A percentile compares a stretch with the other conserved stretches of the same genome.
phyloP scores from a whole-genome alignment of 1,284 basidiomycete species.

The Malassezia globosa region DNA sequence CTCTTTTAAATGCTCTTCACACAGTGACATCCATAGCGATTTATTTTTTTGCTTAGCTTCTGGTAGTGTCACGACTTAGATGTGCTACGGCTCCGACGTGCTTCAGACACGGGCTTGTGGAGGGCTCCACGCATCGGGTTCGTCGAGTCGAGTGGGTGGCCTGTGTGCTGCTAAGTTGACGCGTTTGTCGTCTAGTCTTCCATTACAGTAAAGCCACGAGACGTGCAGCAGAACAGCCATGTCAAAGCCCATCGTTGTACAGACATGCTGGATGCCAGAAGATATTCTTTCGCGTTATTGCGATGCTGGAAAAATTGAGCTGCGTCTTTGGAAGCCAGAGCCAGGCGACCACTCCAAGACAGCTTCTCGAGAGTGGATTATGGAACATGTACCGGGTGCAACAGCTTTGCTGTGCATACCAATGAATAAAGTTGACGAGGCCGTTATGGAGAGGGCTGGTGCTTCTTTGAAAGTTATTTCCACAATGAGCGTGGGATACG shows the following conservation, averaged over 20 bases:
- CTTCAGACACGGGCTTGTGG: too few relatives aligned
- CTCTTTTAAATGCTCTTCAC: conserved; percentile 24
- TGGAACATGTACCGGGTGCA: conserved; percentile 61
- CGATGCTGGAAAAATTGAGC: conserved; percentile 28
- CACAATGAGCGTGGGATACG: conserved; percentile 59
- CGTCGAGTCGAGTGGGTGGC: too few relatives aligned
- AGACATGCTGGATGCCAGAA: background rate
- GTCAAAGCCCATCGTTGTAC: conserved; percentile 9
- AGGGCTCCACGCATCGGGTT: too few relatives aligned
- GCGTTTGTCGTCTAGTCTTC: too few relatives aligned
- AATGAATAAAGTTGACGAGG: conserved; percentile 60
- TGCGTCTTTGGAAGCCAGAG: conserved; percentile 62
- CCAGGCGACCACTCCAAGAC: conserved; percentile 36
- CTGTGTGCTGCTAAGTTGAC: too few relatives aligned
- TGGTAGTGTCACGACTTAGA: background rate
- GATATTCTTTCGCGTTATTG: background rate
- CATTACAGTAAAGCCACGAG: too few relatives aligned
- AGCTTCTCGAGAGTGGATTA: conserved; percentile 64
- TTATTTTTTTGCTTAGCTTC: background rate
- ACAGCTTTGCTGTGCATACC: conserved; percentile 60
- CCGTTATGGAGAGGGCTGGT: conserved; percentile 28
- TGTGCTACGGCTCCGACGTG: too few relatives aligned
- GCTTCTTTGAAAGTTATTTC: conserved; percentile 65
- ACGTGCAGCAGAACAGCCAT: too few relatives aligned
- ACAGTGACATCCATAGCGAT: background rate